A percentile compares a stretch with the other conserved stretches of the same genome.
Conservation (phyloP, 305 asterid species). For the Solanum hybrid region DNA sequence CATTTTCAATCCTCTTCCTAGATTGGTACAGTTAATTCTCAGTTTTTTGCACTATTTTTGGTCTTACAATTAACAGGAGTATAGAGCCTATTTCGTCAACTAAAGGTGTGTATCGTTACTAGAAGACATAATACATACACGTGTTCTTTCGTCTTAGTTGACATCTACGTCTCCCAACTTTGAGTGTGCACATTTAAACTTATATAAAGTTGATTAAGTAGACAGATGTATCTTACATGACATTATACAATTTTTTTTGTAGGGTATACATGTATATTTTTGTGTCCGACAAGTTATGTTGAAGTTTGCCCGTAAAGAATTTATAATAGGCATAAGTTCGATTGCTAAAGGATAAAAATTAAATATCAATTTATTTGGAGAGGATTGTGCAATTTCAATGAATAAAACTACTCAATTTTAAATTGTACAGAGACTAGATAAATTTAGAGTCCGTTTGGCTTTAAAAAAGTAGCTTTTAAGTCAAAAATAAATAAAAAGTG, state of each 20-base stretch:
- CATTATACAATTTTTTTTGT: background rate
- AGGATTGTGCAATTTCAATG: background rate
- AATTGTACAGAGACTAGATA: background rate
- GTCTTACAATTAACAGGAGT: background rate
- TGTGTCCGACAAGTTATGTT: background rate
- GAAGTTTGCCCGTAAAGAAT: background rate
- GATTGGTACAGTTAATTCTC: constrained; percentile 53
- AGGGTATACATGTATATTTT: background rate
- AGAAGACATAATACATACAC: background rate
- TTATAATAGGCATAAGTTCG: background rate
- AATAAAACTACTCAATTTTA: background rate
- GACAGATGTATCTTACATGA: background rate
- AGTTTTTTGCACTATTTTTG: constrained; percentile 27
- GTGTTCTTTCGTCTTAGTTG: background rate
- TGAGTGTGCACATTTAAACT: background rate
- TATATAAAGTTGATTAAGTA: background rate
- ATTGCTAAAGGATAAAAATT: background rate
- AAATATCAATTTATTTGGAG: background rate
- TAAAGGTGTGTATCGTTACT: background rate
- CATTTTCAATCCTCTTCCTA: constrained; percentile 68
- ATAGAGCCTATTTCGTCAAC: background rate
- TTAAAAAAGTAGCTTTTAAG: no score
- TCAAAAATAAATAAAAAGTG: background rate
- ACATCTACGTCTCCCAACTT: background rate
- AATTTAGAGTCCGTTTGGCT: background rate